Conservation (phyloP, 805 yeast species). For the Ogataea thermomethanolica region DNA sequence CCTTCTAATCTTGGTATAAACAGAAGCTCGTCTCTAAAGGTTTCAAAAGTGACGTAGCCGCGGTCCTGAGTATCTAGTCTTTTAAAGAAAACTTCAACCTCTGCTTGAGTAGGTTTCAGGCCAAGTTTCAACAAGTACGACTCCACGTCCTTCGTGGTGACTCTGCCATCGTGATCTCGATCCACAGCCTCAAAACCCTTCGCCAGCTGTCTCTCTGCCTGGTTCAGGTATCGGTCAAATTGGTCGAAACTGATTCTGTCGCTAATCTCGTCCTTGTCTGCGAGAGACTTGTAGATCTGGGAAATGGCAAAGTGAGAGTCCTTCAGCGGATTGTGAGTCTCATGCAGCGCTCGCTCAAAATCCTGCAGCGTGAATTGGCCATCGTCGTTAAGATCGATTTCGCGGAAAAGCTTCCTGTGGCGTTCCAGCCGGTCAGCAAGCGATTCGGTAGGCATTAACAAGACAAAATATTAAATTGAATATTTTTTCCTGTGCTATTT, state of each 20-base stretch:
- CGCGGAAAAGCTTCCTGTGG: conserved; percentile 38
- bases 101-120: conserved; percentile 47
- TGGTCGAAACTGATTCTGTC: conserved; percentile 53
- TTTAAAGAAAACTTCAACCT: conserved; percentile 53
- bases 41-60: conserved; percentile 76
- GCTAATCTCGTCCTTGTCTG: conserved; percentile 30
- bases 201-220: conserved; percentile 69
- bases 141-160: conserved; percentile 62
- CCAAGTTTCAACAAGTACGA: conserved; percentile 58
- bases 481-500: conserved; percentile 1
- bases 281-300: conserved; percentile 56
- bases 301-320: conserved; percentile 56
- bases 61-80: conserved; percentile 52
- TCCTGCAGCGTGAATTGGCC: conserved; percentile 50
- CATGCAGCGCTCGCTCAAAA: conserved; percentile 43
- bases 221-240: conserved; percentile 58
- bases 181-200: conserved; percentile 69
- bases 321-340: conserved; percentile 60
- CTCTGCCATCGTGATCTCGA: conserved; percentile 66
- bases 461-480: background rate
- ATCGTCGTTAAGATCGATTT: conserved; percentile 41
- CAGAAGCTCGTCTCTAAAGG: conserved; percentile 78
- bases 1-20: conserved; percentile 81
- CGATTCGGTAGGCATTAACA: conserved; percentile 17
- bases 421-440: conserved; percentile 29